Conservation (phyloP, 1,284 basidiomycete species). For the Anthracocystis walkeri region DNA sequence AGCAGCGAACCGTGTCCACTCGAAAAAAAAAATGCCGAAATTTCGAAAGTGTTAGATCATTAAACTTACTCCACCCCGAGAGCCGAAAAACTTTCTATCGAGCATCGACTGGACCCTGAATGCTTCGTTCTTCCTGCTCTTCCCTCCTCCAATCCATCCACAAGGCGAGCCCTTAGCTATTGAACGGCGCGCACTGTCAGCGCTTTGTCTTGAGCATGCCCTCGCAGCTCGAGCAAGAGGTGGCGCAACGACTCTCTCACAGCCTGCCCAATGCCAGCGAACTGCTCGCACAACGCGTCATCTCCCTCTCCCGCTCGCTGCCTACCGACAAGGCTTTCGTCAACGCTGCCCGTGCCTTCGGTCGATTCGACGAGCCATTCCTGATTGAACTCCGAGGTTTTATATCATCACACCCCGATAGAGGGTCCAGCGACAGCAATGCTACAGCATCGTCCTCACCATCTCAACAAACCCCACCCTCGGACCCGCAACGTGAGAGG, state of each 20-base stretch:
- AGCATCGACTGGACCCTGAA: constrained; percentile 21
- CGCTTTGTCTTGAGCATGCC: no score
- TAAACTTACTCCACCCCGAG: constrained; percentile 12
- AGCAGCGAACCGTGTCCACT: not conserved
- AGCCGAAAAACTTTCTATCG: constrained; percentile 10
- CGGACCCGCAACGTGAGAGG: constrained; percentile 28
- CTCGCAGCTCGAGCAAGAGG: constrained; percentile 35
- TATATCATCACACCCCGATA: constrained; percentile 36
- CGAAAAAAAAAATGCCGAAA: not conserved
- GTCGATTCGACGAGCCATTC: constrained; percentile 81
- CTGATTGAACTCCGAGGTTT: constrained; percentile 73
- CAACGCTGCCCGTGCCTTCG: constrained; percentile 82
- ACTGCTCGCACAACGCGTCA: constrained; percentile 58
- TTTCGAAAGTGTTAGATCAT: not conserved
- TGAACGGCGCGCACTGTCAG: no score
- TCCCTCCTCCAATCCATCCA: not conserved
- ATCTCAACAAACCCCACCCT: constrained; percentile 24
- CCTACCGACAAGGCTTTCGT: constrained; percentile 55
- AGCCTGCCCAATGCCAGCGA: constrained; percentile 53
- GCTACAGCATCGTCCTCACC: constrained; percentile 25
- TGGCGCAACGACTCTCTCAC: constrained; percentile 37
- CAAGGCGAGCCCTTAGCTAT: no score
- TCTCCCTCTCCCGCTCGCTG: constrained; percentile 52
- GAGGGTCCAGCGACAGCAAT: constrained; percentile 12
- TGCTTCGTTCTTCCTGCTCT: constrained; percentile 6